Evolutionary conservation across 768 basidiomycete species (phyloP), one percentile per base, ranked within the genome.

Genomic region (Trametes gibbosa): DNA sequence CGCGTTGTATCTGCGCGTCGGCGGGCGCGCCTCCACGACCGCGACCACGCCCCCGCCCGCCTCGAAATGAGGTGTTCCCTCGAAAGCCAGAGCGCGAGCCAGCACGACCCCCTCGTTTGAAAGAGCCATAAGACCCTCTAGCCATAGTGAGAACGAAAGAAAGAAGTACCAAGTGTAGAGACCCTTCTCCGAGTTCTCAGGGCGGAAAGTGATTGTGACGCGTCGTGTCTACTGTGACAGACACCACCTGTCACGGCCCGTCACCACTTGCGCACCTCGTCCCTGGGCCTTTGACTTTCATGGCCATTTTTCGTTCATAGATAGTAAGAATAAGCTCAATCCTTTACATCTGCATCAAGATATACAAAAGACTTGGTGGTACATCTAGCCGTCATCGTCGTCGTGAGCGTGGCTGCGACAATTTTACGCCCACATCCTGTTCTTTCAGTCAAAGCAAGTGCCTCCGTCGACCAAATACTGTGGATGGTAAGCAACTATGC

Each of bases 1-100:
- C 92, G 62, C 92, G 82, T 69, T 82, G 80, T 5, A 84, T 84
- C 21, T 74, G 73, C 21, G 79, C 73, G 34, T 84, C 84, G 49
- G 75, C 78, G 10, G 67, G 58, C 57, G 65, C 73, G 46, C 72
- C 72, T 50, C 74, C 75, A 56, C 81, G 73, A 29, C 83, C 82
- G 41, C 72, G 75, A 24, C 78, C 76, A 25, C 85, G 79, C 34
- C 81, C 77, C 48, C 72, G 74, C 17, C 78, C 76, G 25, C 84
- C 84, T 39, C 75, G 66, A 50, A 70, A 73, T n/a, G 61, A 64
- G 14, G 66, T 66, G 53, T 53, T 49, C 23, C 84, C 77, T 51
- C 71, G 61, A 16, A 43, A 68, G 5, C 83, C 80, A 50, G 61
- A 68, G 21, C 85, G 73, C 56, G 73, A 78, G 19, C 67, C 67